phyloP scores from a whole-genome alignment of 106 monocot species.

The Dioscorea dumetorum region DNA sequence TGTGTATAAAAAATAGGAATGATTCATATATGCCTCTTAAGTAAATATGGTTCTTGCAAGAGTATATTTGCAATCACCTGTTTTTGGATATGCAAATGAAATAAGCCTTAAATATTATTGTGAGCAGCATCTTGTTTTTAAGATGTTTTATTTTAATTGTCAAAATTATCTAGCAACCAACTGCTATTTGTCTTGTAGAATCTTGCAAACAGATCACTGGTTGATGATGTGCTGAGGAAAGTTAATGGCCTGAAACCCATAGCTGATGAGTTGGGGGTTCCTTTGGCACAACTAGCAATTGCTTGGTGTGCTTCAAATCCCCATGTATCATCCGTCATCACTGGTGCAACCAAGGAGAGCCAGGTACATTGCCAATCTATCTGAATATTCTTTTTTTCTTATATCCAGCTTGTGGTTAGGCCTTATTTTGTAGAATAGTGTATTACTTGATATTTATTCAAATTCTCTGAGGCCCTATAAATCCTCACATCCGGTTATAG shows the following conservation, averaged over 20 bases:
- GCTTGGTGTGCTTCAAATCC: conserved; percentile 96
- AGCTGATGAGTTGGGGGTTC: conserved; percentile 68
- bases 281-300: conserved; percentile 83
- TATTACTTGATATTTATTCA: background rate
- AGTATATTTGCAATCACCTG: no score
- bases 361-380: conserved; percentile 43
- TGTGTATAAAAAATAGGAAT: no score
- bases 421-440: background rate
- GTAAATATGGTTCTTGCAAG: no score
- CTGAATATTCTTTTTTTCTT: background rate
- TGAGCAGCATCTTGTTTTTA: no score
- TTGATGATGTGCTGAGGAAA: conserved; percentile 75
- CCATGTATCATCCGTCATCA: conserved; percentile 87
- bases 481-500: no score
- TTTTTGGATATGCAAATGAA: no score
- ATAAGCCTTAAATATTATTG: no score
- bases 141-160: no score
- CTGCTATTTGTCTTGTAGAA: conserved; percentile 35
- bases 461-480: no score
- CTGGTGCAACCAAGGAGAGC: conserved; percentile 83
- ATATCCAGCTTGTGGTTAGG: background rate
- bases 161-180: no score
- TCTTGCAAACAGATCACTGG: conserved; percentile 78
- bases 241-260: conserved; percentile 80
- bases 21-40: no score